phyloP scores from a whole-genome alignment of 2,329 filamentous ascomycete genomes.

The Periconia sp. region DNA sequence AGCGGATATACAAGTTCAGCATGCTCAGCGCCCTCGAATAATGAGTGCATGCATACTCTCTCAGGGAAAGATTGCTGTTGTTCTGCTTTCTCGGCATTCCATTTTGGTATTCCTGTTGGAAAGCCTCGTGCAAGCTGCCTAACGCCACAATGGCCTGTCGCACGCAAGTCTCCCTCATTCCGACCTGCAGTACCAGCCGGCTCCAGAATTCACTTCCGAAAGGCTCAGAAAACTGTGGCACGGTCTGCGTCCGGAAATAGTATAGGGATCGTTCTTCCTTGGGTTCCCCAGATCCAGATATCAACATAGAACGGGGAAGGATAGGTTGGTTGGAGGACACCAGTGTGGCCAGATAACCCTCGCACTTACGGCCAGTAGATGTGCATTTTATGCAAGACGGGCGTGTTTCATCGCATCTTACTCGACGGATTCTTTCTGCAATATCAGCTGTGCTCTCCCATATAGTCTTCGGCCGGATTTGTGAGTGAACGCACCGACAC shows the following conservation, averaged over 20 bases:
- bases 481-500: constrained; percentile 9
- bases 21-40: constrained; percentile 4
- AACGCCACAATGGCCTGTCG: constrained; percentile 8
- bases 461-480: not conserved
- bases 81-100: not conserved
- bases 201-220: constrained; percentile 8
- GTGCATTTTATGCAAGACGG: constrained; percentile 44
- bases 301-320: not conserved
- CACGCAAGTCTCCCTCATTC: constrained; percentile 1
- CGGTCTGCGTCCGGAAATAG: constrained; percentile 4
- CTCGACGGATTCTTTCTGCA: constrained; percentile 16
- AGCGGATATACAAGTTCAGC: constrained; percentile 3
- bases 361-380: constrained; percentile 44
- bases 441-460: not conserved
- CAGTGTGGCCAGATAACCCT: constrained; percentile 39
- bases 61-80: not conserved
- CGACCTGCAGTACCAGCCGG: constrained; percentile 5
- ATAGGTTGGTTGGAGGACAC: not conserved
- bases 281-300: not conserved
- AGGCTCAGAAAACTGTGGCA: constrained; percentile 4
- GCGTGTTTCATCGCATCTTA: constrained; percentile 43
- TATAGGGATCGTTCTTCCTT: constrained; percentile 7
- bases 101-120: constrained; percentile 2
- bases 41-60: not conserved
- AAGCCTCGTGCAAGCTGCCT: constrained; percentile 8